A percentile compares a stretch with the other conserved stretches of the same genome.
Conservation (phyloP, 345 rosid genomes). For the Arabidopsis suecica region DNA sequence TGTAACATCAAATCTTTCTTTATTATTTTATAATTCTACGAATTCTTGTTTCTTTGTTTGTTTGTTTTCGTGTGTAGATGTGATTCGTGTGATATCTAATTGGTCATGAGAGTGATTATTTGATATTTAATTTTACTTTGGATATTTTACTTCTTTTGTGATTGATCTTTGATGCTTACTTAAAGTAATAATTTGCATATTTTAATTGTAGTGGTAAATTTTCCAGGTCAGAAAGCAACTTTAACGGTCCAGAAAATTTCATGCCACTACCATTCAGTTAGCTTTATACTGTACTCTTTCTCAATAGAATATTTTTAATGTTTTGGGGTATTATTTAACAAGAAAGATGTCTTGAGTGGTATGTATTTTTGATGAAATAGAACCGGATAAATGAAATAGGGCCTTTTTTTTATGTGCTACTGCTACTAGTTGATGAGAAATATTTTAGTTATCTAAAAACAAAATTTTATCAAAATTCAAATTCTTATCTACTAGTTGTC, state of each 20-base stretch:
- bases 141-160: background rate
- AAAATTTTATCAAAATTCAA: background rate
- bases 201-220: slow-evolving; percentile 31
- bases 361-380: background rate
- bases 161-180: slow-evolving; percentile 27
- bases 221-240: slow-evolving; percentile 35
- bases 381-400: background rate
- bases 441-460: background rate
- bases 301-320: background rate
- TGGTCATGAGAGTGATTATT: slow-evolving; percentile 21
- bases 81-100: slow-evolving; percentile 38
- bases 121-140: slow-evolving; percentile 17
- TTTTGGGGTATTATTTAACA: background rate
- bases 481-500: background rate
- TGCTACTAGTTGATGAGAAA: background rate
- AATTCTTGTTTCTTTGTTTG: slow-evolving; percentile 24
- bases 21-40: slow-evolving; percentile 8
- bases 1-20: background rate
- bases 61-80: slow-evolving; percentile 33
- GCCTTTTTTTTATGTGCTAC: background rate
- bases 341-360: background rate
- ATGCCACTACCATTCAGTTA: slow-evolving; percentile 7
- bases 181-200: slow-evolving; percentile 20
- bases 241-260: slow-evolving; percentile 17
- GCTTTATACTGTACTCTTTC: slow-evolving; percentile 21